Percentiles rank a stretch among this genome's conserved stretches.
Evolutionary conservation across 1,284 basidiomycete genomes (phyloP).

Genomic region (Leccinum ponderosum): DNA sequence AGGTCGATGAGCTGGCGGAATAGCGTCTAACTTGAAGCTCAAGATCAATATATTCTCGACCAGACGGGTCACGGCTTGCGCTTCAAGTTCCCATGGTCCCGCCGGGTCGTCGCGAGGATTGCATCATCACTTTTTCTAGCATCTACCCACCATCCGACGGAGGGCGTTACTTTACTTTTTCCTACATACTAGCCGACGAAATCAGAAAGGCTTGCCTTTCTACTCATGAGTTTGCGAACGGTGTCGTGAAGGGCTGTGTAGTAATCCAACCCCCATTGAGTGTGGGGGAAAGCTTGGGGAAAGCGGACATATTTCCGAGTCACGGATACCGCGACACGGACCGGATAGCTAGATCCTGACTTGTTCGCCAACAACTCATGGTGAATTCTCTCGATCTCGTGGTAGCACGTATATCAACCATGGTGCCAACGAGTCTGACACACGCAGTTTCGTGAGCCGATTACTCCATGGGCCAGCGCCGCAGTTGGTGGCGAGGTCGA

Average conservation of each 20-base stretch:
- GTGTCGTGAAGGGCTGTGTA: slow-evolving; percentile 13
- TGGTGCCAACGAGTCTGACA: too few relatives aligned
- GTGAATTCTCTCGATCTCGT: neutral
- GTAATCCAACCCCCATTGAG: neutral
- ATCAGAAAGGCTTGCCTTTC: slow-evolving; percentile 25
- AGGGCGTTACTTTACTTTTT: neutral
- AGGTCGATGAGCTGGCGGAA: too few relatives aligned
- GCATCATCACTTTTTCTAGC: slow-evolving; percentile 9
- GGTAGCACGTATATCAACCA: neutral
- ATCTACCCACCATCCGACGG: slow-evolving; percentile 11
- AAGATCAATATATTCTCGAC: neutral
- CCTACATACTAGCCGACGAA: neutral
- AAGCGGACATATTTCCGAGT: too few relatives aligned
- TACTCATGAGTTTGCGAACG: slow-evolving; percentile 31
- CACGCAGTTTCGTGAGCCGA: too few relatives aligned
- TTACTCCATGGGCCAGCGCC: too few relatives aligned
- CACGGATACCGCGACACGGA: too few relatives aligned
- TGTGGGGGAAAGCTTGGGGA: too few relatives aligned
- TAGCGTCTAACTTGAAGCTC: too few relatives aligned
- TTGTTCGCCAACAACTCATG: neutral
- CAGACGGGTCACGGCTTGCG: slow-evolving; percentile 1
- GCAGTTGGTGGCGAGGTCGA: neutral
- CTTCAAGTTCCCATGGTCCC: neutral
- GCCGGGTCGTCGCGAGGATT: slow-evolving; percentile 8
- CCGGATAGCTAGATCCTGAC: too few relatives aligned